These are phyloP conservation scores for Hygrocybe coccinea DNA, from an alignment of 768 basidiomycete species.

Conservation along the genomic window DNA sequence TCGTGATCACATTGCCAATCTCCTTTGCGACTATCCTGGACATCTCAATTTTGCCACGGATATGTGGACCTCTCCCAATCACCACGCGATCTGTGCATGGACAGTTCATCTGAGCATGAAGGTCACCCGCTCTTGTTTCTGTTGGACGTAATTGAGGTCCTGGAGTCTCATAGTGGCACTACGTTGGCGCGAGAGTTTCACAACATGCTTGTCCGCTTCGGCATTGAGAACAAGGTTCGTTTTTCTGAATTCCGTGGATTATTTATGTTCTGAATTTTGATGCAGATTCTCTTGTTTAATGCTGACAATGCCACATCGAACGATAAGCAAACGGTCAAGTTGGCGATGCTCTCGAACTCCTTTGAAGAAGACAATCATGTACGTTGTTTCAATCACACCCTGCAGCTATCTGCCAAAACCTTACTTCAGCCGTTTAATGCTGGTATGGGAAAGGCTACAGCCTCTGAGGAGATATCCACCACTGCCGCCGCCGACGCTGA, in stretches of 20 bases:
- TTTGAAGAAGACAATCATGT: constrained; percentile 21
- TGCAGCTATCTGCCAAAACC: constrained; percentile 35
- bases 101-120: constrained; percentile 30
- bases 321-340: constrained; percentile 27
- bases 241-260: not conserved
- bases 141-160: constrained; percentile 37
- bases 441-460: constrained; percentile 9
- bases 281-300: constrained; percentile 29
- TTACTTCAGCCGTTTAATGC: constrained; percentile 33
- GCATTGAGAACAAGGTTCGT: constrained; percentile 31
- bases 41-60: constrained; percentile 22
- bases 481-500: constrained; percentile 3
- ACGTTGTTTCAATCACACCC: constrained; percentile 36
- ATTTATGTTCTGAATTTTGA: not conserved
- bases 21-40: constrained; percentile 29
- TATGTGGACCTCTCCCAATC: no score
- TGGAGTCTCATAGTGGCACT: constrained; percentile 30
- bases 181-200: constrained; percentile 32
- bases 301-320: constrained; percentile 37
- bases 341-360: constrained; percentile 20
- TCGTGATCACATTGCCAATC: constrained; percentile 21
- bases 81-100: no score
- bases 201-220: constrained; percentile 31
- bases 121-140: constrained; percentile 24
- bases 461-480: no score